Evolutionary conservation across 176 grass and related monocot genomes (phyloP).

Genomic region (Carex parvula): DNA sequence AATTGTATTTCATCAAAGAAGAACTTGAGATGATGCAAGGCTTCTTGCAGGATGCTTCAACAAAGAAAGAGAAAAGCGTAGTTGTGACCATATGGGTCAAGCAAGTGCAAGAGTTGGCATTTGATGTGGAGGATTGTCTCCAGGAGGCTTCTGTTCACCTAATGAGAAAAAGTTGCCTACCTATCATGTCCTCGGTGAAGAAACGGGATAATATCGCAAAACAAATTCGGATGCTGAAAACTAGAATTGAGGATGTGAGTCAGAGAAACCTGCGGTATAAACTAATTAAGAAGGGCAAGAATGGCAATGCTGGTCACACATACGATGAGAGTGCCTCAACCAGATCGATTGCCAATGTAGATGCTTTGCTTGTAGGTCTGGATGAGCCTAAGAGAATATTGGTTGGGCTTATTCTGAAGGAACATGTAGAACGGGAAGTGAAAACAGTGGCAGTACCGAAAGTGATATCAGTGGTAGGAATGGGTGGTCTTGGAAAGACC

Average conservation of each 20-base stretch:
- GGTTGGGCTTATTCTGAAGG: background rate
- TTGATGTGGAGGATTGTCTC: conserved; percentile 37
- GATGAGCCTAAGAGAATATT: background rate
- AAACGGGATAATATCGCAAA: background rate
- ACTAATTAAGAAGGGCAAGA: background rate
- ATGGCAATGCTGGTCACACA: too few relatives aligned
- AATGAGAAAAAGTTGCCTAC: background rate
- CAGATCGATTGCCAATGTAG: background rate
- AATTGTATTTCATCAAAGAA: conserved; percentile 21
- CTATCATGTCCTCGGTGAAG: rapidly evolving
- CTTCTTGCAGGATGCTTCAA: conserved; percentile 9
- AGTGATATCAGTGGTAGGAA: conserved; percentile 25
- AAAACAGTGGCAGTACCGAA: too few relatives aligned
- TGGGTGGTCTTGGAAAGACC: conserved; percentile 39
- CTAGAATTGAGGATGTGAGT: conserved; percentile 30
- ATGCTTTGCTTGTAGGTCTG: background rate
- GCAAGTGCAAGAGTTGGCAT: conserved; percentile 38
- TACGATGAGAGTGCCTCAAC: too few relatives aligned
- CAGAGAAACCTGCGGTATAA: conserved; percentile 15
- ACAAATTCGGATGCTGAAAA: conserved; percentile 20
- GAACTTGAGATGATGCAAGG: conserved; percentile 42
- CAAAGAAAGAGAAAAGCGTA: background rate
- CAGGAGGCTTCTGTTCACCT: background rate
- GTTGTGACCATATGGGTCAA: conserved; percentile 34
- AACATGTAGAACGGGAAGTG: background rate